Evolutionary conservation across 2,329 filamentous ascomycete genomes (phyloP).

Genomic region (Nothomitra cinnamomea): DNA sequence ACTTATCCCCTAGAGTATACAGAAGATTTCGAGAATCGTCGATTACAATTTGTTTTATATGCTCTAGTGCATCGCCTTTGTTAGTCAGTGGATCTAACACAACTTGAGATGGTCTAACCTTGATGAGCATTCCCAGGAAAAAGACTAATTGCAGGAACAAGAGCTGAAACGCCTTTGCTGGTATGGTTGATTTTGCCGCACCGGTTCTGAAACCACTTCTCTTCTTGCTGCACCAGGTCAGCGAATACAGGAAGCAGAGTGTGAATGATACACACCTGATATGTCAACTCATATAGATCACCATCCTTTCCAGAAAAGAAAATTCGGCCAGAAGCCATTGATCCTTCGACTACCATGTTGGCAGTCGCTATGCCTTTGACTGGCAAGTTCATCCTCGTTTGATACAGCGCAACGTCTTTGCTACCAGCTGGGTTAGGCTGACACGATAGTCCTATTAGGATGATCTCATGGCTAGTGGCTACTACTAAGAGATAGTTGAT

Average conservation of each 20-base stretch:
- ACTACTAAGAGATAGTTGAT: conserved; percentile 84
- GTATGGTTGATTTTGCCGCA: conserved; percentile 84
- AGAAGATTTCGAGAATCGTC: conserved; percentile 79
- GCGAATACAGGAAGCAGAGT: neutral
- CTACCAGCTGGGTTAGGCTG: conserved; percentile 48
- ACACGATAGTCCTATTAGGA: conserved; percentile 66
- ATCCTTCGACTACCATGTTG: conserved; percentile 63
- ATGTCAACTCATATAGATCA: conserved; percentile 85
- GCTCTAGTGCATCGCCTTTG: conserved; percentile 34
- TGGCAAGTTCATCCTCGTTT: conserved; percentile 70
- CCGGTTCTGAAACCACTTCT: conserved; percentile 85
- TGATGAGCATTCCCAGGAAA: conserved; percentile 18
- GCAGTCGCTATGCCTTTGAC: conserved; percentile 48
- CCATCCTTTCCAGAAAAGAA: conserved; percentile 81
- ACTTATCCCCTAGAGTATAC: conserved; percentile 77
- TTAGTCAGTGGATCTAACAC: conserved; percentile 22
- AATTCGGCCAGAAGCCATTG: conserved; percentile 64
- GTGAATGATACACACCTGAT: conserved; percentile 29
- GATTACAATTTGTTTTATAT: conserved; percentile 62
- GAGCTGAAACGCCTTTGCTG: conserved; percentile 47
- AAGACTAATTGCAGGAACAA: conserved; percentile 10
- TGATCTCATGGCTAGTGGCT: conserved; percentile 69
- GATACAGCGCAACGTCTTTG: conserved; percentile 61
- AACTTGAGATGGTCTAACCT: neutral
- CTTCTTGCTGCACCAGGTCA: conserved; percentile 49